Conservation (phyloP, 2,329 filamentous ascomycete species). For the Venturia aucupariae region DNA sequence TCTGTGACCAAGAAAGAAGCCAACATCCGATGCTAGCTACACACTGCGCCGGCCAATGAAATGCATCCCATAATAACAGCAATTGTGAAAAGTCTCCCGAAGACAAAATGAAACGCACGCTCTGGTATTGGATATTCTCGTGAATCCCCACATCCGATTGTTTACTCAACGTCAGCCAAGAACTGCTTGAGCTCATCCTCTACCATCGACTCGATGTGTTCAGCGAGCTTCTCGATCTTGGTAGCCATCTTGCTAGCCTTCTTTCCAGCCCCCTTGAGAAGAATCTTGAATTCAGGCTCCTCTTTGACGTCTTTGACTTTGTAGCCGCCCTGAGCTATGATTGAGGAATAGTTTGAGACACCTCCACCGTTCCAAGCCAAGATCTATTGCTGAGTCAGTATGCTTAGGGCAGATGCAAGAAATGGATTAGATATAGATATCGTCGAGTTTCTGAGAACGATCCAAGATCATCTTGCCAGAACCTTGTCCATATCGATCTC, state of each 20-base stretch:
- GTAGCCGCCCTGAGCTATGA: constrained; percentile 67
- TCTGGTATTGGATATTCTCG: not conserved
- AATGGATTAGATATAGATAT: constrained; percentile 14
- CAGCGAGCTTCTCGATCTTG: constrained; percentile 38
- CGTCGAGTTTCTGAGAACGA: constrained; percentile 17
- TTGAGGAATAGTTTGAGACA: constrained; percentile 79
- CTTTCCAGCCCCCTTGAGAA: constrained; percentile 30
- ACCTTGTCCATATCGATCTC: not conserved
- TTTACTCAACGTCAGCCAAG: constrained; percentile 40
- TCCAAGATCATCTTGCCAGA: too few species aligned
- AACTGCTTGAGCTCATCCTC: constrained; percentile 41
- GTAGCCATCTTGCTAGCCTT: constrained; percentile 34
- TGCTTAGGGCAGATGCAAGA: not conserved
- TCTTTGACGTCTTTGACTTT: constrained; percentile 35
- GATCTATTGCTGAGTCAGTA: constrained; percentile 37
- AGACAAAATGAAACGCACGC: not conserved
- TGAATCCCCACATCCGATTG: not conserved
- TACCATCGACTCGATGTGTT: constrained; percentile 38
- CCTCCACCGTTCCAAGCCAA: constrained; percentile 99
- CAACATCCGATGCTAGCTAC: not conserved
- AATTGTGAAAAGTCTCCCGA: not conserved
- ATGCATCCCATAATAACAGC: not conserved
- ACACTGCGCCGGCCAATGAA: not conserved
- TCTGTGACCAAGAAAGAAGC: not conserved
- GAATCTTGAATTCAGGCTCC: constrained; percentile 26